Percentiles rank a stretch among this genome's conserved stretches.
Evolutionary conservation across 306 rosid species (phyloP).

Genomic region (Carpinus fangiana): DNA sequence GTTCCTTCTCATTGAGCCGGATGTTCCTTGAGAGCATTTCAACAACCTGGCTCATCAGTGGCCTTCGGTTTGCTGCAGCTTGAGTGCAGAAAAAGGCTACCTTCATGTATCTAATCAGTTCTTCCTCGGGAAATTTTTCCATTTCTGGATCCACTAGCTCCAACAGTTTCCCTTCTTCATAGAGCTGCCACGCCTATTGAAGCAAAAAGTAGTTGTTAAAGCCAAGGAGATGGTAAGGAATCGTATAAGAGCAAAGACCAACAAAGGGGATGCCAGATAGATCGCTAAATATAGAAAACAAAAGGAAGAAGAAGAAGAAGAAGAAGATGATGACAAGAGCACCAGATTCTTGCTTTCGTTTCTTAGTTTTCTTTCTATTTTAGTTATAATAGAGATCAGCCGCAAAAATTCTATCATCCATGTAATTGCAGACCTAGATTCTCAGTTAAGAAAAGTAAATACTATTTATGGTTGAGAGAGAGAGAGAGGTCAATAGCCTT

Average conservation of each 20-base stretch:
- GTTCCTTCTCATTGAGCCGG: constrained; percentile 66
- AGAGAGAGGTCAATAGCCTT: not conserved
- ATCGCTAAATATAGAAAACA: not conserved
- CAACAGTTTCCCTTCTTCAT: constrained; percentile 65
- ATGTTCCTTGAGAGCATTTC: constrained; percentile 80
- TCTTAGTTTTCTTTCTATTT: not conserved
- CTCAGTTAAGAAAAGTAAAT: not conserved
- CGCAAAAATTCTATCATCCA: not conserved
- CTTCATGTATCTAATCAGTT: constrained; percentile 73
- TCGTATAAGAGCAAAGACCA: not conserved
- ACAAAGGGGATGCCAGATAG: not conserved
- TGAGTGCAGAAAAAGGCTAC: constrained; percentile 93
- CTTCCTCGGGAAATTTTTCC: constrained; percentile 61
- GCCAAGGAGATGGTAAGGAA: not conserved
- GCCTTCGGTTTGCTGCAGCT: constrained; percentile 70
- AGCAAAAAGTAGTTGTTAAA: constrained; percentile 14
- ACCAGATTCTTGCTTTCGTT: not conserved
- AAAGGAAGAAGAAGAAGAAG: not conserved
- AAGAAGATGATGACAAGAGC: not conserved
- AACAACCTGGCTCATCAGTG: constrained; percentile 71
- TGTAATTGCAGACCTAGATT: not conserved
- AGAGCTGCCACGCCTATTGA: constrained; percentile 84
- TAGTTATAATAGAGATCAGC: not conserved
- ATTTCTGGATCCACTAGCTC: constrained; percentile 73
- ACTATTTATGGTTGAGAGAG: not conserved